Base-by-base conservation (phyloP, 73 alveolate species). In the Loxodes magnus region DNA sequence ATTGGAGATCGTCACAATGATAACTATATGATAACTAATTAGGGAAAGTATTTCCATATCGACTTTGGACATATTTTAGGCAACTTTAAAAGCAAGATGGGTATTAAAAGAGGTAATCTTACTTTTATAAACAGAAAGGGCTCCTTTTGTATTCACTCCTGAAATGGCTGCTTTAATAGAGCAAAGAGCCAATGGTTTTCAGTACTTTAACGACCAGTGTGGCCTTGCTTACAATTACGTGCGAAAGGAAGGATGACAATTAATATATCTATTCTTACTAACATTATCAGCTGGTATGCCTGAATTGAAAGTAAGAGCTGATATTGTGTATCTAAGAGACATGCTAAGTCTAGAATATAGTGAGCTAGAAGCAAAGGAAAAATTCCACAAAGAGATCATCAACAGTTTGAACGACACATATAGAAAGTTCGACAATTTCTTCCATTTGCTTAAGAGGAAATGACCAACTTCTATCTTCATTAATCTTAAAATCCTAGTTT, bases 41-140 rank as follows among this genome's bases (percentile, higher is more conserved):
- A 80, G 35, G 99, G 98, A 4, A 92, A 76, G 49, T 56, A 89
- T 34, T 93, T 93, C 64, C 99, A 93, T 68, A 93, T 93, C 29
- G 99, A 93, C 70, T 93, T 93, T 68, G 99, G 99, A 0, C 99
- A 93, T 71, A 87, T 93, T 64, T 64, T 93, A 33, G 99, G 97
- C 2, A 86, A 86, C 64, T 75, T 67, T 63, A 93, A 93, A 68
- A 57, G 57, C 35, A 82, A 81, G 51, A 76, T 84, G 58, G 97
- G 97, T 31, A 66, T 87, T 23, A 69, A 78, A 60, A 78, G 97
- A 74, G 99, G 56, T 29, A 65, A 56, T 5, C n/a, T n/a, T n/a
- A n/a, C n/a, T n/a, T n/a, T n/a, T n/a, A n/a, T n/a, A n/a, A n/a
- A n/a, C n/a, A n/a, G 99, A 90, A 67, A 69, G 88, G 38, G 92